Evolutionary conservation across 495 filamentous ascomycete genomes (phyloP), one percentile per base, ranked within the genome.

Genomic region (Hypoxylon lienhwacheense): DNA sequence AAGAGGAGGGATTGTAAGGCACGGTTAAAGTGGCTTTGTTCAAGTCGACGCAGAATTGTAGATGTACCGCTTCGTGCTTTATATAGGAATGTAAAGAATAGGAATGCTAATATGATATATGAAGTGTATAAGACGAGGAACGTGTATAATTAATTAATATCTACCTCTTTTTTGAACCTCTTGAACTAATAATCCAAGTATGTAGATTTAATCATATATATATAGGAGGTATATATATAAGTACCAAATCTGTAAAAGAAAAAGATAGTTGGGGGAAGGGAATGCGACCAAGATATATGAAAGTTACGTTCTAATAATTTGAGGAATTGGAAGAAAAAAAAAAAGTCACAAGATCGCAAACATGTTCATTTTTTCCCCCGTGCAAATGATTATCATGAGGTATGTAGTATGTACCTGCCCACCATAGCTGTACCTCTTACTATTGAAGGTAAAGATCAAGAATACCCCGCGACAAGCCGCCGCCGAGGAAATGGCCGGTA

Each of bases 401-500:
- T 62, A n/a, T n/a, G n/a, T n/a, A n/a, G n/a, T n/a, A n/a, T n/a
- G n/a, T n/a, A 57, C 59, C 59, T 62, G 59, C 53, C 59, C 59
- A 62, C 59, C 53, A 57, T 35, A 56, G 58, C 58, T 53, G n/a
- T n/a, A n/a, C n/a, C n/a, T n/a, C n/a, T n/a, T n/a, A n/a, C n/a
- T n/a, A n/a, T n/a, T n/a, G n/a, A n/a, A n/a, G n/a, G n/a, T n/a
- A n/a, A 52, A 42, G 41, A 32, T 32, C 32, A n/a, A 47, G 28
- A 43, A 45, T 57, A 63, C 59, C 59, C 59, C 59, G 59, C 53
- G 47, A 41, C 31, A 37, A 57, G 15, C 59, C 53, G 53, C n/a
- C 48, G 39, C 59, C 59, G 59, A 63, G 53, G 32, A 63, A 53
- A 58, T 57, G 46, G 54, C 59, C 59, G 53, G 40, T n/a, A n/a